A percentile compares a stretch with the other conserved stretches of the same genome.
Conservation (phyloP, 768 basidiomycete genomes). For the Chlorophyllum brunneum region DNA sequence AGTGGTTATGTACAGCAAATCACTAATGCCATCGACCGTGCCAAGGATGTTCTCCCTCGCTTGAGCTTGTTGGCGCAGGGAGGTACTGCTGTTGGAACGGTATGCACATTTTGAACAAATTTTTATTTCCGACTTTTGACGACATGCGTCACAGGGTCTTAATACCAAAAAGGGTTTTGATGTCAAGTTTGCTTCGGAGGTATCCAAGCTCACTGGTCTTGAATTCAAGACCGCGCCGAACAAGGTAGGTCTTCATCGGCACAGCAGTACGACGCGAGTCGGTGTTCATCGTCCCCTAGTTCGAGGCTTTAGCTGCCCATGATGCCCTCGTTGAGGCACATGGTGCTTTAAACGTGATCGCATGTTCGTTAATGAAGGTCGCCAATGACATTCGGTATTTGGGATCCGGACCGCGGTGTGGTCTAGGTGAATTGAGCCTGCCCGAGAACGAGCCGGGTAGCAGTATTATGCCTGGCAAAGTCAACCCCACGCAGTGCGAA, state of each 20-base stretch:
- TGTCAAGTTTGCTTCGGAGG: constrained; percentile 87
- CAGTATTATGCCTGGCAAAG: constrained; percentile 99
- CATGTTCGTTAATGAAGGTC: constrained; percentile 99
- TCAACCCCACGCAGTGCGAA: constrained; percentile 99
- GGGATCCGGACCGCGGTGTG: constrained; percentile 95
- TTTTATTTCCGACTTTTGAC: constrained; percentile 7
- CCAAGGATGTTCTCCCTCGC: constrained; percentile 78
- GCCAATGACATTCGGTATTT: constrained; percentile 99
- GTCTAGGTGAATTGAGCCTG: constrained; percentile 88
- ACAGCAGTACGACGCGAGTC: not conserved
- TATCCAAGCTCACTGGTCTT: constrained; percentile 86
- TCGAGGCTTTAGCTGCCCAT: constrained; percentile 96
- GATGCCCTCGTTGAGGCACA: constrained; percentile 98
- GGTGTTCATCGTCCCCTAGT: constrained; percentile 42
- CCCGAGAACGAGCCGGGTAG: constrained; percentile 99
- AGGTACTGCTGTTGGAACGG: constrained; percentile 97
- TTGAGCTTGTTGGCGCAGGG: constrained; percentile 91
- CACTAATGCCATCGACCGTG: constrained; percentile 82
- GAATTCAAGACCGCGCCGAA: constrained; percentile 96
- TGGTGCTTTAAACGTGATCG: constrained; percentile 92
- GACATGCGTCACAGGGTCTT: constrained; percentile 58
- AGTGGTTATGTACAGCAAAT: constrained; percentile 97
- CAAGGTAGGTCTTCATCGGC: constrained; percentile 54
- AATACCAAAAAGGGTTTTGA: constrained; percentile 98
- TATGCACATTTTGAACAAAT: constrained; percentile 32